Evolutionary conservation across 2,329 filamentous ascomycete species (phyloP).

Genomic region (Fusarium sp.): DNA sequence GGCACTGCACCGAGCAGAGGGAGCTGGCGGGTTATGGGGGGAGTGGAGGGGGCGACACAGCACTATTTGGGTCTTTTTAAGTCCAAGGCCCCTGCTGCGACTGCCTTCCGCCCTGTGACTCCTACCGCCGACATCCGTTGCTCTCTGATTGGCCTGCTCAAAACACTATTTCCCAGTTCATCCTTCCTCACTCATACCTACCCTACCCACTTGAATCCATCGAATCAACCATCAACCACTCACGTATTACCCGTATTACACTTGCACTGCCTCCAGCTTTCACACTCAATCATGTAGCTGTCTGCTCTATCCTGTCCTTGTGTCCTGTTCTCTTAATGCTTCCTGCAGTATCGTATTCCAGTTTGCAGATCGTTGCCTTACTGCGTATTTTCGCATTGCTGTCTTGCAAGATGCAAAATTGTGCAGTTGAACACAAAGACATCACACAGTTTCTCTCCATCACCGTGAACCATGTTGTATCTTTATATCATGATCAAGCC

Average conservation of each 20-base stretch:
- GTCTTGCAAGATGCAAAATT: neutral
- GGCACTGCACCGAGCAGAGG: conserved; percentile 30
- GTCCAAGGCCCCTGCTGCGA: conserved; percentile 48
- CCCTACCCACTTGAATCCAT: conserved; percentile 24
- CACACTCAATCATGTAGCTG: neutral
- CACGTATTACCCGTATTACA: conserved; percentile 12
- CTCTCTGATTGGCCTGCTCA: conserved; percentile 38
- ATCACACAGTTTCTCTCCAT: neutral
- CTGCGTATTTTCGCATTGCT: neutral
- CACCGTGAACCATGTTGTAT: neutral
- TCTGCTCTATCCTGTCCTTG: conserved; percentile 5
- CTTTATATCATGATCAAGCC: neutral
- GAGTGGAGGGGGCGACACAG: conserved; percentile 58
- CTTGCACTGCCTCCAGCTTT: conserved; percentile 13
- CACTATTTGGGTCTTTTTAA: conserved; percentile 70
- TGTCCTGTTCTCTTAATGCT: neutral
- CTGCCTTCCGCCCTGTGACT: conserved; percentile 36
- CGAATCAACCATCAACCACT: conserved; percentile 22
- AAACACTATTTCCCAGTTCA: conserved; percentile 13
- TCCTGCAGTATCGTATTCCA: neutral
- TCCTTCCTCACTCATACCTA: neutral
- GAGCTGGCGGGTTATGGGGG: conserved; percentile 47
- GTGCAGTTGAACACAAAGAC: neutral
- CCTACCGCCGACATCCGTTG: conserved; percentile 26
- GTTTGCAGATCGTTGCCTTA: neutral